A percentile compares a stretch with the other conserved stretches of the same genome.
These are phyloP conservation scores for Ambrosia trifida DNA, from an alignment of 129 eudicot species.

Conservation along the genomic window DNA sequence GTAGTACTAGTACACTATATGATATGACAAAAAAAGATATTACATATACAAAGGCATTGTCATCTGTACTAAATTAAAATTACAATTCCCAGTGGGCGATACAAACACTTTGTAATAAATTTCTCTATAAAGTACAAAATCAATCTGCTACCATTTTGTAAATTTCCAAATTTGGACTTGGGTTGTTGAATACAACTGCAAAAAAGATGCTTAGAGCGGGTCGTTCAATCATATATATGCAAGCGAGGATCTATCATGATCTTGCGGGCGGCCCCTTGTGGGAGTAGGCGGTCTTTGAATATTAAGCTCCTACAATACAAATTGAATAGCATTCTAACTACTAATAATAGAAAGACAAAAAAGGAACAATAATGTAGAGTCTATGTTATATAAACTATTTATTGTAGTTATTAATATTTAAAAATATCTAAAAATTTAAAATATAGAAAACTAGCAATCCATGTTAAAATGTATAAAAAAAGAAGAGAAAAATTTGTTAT, in stretches of 20 bases:
- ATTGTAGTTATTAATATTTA: too few species aligned
- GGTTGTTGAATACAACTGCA: slow-evolving; percentile 7
- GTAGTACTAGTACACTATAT: too few species aligned
- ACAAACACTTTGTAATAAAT: slow-evolving; percentile 19
- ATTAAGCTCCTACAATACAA: slow-evolving; percentile 68
- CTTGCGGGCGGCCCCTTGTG: slow-evolving; percentile 94
- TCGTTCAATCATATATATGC: slow-evolving; percentile 58
- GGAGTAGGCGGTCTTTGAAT: slow-evolving; percentile 98
- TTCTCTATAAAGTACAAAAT: slow-evolving; percentile 21
- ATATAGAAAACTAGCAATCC: too few species aligned
- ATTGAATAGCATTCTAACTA: neutral
- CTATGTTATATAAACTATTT: too few species aligned
- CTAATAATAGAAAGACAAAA: neutral
- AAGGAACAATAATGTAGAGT: too few species aligned
- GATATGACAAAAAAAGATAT: slow-evolving; percentile 9
- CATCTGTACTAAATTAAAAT: slow-evolving; percentile 13
- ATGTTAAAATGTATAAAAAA: too few species aligned
- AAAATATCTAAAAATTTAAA: too few species aligned
- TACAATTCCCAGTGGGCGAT: neutral
- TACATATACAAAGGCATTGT: slow-evolving; percentile 24
- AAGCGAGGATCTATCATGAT: slow-evolving; percentile 80
- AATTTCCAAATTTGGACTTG: slow-evolving; percentile 12
- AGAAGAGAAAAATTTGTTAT: too few species aligned
- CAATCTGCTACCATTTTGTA: slow-evolving; percentile 7
- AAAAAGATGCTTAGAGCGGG: slow-evolving; percentile 6